Conservation (phyloP, 2,329 filamentous ascomycete species). For the Claviceps arundinis region DNA sequence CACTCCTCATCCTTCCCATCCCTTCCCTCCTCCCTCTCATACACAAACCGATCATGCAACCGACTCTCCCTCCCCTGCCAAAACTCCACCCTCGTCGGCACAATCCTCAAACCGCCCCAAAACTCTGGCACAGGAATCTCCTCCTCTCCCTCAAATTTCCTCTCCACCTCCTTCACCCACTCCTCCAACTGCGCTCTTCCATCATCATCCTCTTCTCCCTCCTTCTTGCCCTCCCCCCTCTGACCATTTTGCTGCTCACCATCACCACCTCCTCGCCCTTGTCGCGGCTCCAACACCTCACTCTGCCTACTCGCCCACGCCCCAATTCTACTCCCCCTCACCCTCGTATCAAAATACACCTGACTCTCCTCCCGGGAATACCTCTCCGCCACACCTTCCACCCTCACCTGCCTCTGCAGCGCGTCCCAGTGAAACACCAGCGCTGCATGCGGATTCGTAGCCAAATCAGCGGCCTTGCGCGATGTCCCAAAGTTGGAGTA, state of each 20-base stretch:
- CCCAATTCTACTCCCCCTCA: constrained; percentile 70
- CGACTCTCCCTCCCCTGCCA: constrained; percentile 87
- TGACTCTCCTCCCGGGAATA: constrained; percentile 59
- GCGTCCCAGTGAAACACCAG: constrained; percentile 86
- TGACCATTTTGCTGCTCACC: constrained; percentile 42
- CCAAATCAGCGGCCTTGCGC: constrained; percentile 53
- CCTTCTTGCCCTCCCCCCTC: constrained; percentile 58
- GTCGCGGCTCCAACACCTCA: constrained; percentile 45
- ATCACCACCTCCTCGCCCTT: not conserved
- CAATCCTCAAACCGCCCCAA: constrained; percentile 82
- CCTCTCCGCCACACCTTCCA: constrained; percentile 65
- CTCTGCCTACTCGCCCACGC: constrained; percentile 93
- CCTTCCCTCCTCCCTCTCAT: constrained; percentile 45
- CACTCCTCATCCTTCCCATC: constrained; percentile 30
- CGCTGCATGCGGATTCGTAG: constrained; percentile 61
- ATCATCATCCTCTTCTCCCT: constrained; percentile 47
- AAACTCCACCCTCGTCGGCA: constrained; percentile 83
- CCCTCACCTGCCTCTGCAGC: constrained; percentile 76
- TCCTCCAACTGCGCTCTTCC: constrained; percentile 62
- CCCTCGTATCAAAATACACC: constrained; percentile 52
- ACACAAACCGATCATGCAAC: constrained; percentile 87
- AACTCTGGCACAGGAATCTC: constrained; percentile 83
- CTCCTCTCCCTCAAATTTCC: constrained; percentile 59
- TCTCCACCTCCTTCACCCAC: constrained; percentile 65
- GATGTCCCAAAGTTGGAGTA: constrained; percentile 88